Evolutionary conservation across 768 basidiomycete genomes (phyloP).

Genomic region (Podaxis pistillaris): DNA sequence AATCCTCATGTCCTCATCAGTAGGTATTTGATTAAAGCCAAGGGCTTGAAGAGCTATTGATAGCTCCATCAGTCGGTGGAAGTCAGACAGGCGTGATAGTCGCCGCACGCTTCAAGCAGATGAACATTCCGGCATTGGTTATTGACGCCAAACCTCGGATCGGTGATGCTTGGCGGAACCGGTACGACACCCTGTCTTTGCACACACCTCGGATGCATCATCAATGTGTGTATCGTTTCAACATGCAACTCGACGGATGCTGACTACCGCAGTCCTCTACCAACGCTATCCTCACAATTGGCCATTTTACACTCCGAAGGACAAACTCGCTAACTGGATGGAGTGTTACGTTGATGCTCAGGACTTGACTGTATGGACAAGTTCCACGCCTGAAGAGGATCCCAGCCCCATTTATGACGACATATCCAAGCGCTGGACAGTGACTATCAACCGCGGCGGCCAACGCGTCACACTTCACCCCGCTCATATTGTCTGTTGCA

Average conservation of each 20-base stretch:
- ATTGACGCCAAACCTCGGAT: conserved; percentile 7
- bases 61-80: conserved; percentile 1
- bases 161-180: conserved; percentile 8
- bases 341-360: conserved; percentile 1
- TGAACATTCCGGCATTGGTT: conserved; percentile 8
- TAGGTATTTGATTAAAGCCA: neutral
- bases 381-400: neutral
- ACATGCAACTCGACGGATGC: neutral
- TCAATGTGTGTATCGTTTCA: neutral
- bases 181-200: conserved; percentile 6
- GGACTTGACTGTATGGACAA: conserved; percentile 13
- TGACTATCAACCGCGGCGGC: conserved; percentile 1
- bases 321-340: neutral
- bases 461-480: conserved; percentile 7
- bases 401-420: neutral
- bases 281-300: neutral
- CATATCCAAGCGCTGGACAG: conserved; percentile 2
- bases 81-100: neutral
- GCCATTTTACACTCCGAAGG: neutral
- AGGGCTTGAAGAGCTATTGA: neutral
- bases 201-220: conserved; percentile 8
- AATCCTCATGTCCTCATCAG: conserved; percentile 6
- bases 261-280: neutral
- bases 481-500: conserved; percentile 9
- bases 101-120: conserved; percentile 11